These are phyloP conservation scores for Podospora comata DNA, from an alignment of 495 filamentous ascomycete genomes.

Conservation along the genomic window DNA sequence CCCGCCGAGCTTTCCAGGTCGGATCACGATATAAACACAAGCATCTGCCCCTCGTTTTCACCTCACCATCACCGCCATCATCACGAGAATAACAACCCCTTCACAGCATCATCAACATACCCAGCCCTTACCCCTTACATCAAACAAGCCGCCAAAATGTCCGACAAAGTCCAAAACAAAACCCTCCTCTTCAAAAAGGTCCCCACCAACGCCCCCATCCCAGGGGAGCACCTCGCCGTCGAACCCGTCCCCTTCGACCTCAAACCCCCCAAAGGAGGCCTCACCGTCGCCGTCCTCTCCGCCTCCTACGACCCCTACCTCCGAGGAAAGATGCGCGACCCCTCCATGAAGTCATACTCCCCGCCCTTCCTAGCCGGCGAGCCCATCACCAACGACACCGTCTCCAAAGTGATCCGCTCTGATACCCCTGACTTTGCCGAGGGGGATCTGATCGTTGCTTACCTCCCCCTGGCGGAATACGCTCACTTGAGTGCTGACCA, in stretches of 20 bases:
- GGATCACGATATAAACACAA: neutral
- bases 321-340: constrained; percentile 62
- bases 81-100: neutral
- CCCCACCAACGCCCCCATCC: constrained; percentile 64
- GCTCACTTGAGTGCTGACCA: constrained; percentile 38
- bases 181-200: constrained; percentile 72
- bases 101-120: neutral
- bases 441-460: constrained; percentile 65
- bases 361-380: constrained; percentile 54
- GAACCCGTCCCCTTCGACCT: constrained; percentile 66
- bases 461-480: constrained; percentile 62
- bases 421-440: constrained; percentile 56
- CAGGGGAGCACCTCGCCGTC: constrained; percentile 70
- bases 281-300: constrained; percentile 70
- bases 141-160: constrained; percentile 3
- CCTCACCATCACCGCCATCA: neutral
- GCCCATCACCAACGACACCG: constrained; percentile 55
- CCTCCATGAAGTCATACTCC: constrained; percentile 58
- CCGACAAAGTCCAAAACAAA: constrained; percentile 57
- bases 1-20: neutral
- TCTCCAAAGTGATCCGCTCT: constrained; percentile 66
- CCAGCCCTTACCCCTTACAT: neutral
- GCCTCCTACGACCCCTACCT: constrained; percentile 88
- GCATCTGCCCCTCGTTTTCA: neutral
- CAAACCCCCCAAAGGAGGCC: constrained; percentile 64